These are phyloP conservation scores for Rhododendron griersonianum DNA, from an alignment of 148 eudicot genomes.

Conservation along the genomic window DNA sequence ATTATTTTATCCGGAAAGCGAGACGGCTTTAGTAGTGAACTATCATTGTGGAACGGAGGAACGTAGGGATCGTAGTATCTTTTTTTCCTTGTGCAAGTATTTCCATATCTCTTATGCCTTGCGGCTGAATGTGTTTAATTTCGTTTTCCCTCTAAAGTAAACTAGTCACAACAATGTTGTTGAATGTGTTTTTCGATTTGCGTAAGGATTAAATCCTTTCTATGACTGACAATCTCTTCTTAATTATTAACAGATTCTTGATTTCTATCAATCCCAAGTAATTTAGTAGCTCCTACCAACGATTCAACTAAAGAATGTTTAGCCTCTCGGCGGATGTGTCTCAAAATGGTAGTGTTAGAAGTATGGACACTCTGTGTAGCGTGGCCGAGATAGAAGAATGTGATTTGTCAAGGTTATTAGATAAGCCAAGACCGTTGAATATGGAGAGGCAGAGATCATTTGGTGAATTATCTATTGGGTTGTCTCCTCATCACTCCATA, in stretches of 20 bases:
- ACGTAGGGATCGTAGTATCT: background rate
- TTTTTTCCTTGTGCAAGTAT: background rate
- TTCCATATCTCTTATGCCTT: background rate
- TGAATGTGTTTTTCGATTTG: background rate
- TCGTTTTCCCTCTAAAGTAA: background rate
- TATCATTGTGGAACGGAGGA: background rate
- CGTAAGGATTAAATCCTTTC: background rate
- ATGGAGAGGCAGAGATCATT: slow-evolving; percentile 76
- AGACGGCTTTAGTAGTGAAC: background rate
- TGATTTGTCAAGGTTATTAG: slow-evolving; percentile 58
- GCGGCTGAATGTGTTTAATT: background rate
- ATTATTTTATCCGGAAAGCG: background rate
- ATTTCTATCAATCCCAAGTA: background rate
- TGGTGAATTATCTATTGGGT: slow-evolving; percentile 42
- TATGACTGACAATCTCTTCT: background rate
- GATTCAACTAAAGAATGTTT: slow-evolving; percentile 24
- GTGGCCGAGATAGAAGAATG: slow-evolving; percentile 43
- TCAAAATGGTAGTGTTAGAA: slow-evolving; percentile 42
- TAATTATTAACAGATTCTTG: slow-evolving; percentile 15
- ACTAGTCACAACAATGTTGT: background rate
- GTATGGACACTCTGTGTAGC: slow-evolving; percentile 21
- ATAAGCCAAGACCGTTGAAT: slow-evolving; percentile 49
- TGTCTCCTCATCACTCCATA: slow-evolving; percentile 49
- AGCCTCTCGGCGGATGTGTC: slow-evolving; percentile 35
- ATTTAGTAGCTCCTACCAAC: background rate